Conservation (phyloP, 2,329 filamentous ascomycete species). For the Colletotrichum siamense region DNA sequence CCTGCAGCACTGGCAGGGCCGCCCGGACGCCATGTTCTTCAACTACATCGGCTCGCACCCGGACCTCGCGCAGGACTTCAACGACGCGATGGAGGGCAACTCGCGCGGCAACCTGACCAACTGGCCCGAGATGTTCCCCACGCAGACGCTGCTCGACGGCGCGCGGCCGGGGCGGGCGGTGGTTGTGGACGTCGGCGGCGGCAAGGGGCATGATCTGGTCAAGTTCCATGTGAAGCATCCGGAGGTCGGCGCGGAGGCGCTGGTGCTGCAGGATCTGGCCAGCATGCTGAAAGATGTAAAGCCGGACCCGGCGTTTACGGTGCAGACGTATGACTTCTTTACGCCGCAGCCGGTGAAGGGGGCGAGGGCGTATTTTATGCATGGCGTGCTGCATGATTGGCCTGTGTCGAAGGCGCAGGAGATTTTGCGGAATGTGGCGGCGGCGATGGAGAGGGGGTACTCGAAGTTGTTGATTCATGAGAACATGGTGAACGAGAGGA, state of each 20-base stretch:
- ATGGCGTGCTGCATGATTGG: constrained; percentile 30
- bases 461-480: constrained; percentile 43
- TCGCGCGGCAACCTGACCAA: constrained; percentile 40
- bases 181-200: constrained; percentile 40
- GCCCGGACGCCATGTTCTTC: constrained; percentile 32
- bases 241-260: constrained; percentile 25
- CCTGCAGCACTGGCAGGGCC: constrained; percentile 35
- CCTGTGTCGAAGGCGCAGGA: constrained; percentile 23
- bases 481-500: constrained; percentile 34
- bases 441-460: constrained; percentile 32
- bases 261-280: constrained; percentile 39
- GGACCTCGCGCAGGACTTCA: constrained; percentile 34
- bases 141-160: constrained; percentile 28
- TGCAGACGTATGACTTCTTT: constrained; percentile 41
- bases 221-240: constrained; percentile 35
- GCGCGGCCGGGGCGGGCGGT: constrained; percentile 32
- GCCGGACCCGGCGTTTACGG: constrained; percentile 28
- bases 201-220: constrained; percentile 40
- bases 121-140: constrained; percentile 34
- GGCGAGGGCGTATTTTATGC: constrained; percentile 35
- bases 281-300: constrained; percentile 33
- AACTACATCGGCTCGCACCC: constrained; percentile 34
- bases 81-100: constrained; percentile 42
- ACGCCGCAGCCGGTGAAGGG: constrained; percentile 43
- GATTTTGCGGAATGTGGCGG: constrained; percentile 19